Evolutionary conservation across 73 alveolate genomes (phyloP).

Genomic region (Paramecium tetraurelia): DNA sequence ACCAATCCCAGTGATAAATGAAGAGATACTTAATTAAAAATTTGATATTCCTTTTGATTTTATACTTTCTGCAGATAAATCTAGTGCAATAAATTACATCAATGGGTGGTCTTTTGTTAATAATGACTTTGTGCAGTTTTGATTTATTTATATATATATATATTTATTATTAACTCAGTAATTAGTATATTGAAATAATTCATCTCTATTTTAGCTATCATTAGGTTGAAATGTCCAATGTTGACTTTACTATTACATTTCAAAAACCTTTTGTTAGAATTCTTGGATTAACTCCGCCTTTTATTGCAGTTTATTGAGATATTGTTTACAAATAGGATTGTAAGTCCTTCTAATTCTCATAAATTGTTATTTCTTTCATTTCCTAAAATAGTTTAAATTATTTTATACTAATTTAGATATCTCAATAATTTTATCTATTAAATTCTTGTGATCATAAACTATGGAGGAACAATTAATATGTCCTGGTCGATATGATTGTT

Average conservation of each 20-base stretch:
- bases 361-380: background rate
- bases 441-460: background rate
- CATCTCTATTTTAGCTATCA: background rate
- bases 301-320: background rate
- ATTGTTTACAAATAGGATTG: background rate
- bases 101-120: conserved; percentile 61
- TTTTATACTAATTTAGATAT: background rate
- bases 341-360: background rate
- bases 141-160: background rate
- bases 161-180: background rate
- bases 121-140: background rate
- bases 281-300: background rate
- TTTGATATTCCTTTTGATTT: conserved; percentile 46
- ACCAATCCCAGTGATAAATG: conserved; percentile 49
- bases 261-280: background rate
- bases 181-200: background rate
- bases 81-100: conserved; percentile 15
- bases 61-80: conserved; percentile 43
- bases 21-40: background rate
- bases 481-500: background rate
- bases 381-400: background rate
- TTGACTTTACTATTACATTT: background rate
- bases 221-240: background rate
- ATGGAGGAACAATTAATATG: background rate
- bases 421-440: background rate